Percentiles rank a stretch among this genome's conserved stretches.
phyloP scores from a whole-genome alignment of 495 filamentous ascomycete genomes.

The Staphylotrichum longicolle region DNA sequence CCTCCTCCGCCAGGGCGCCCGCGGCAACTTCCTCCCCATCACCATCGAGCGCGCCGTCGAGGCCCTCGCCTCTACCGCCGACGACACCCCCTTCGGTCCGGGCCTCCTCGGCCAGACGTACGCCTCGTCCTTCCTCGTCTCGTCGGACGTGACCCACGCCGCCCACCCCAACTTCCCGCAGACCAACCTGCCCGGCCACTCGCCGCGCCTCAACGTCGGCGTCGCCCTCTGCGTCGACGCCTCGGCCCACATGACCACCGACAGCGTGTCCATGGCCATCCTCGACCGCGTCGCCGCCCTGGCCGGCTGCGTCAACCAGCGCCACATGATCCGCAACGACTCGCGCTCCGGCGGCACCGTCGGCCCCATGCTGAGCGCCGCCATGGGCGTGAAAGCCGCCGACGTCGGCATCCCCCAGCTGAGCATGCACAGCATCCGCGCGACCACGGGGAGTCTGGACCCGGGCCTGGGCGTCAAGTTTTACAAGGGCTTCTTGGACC shows the following conservation, averaged over 20 bases:
- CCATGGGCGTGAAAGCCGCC: slow-evolving; percentile 78
- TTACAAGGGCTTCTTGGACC: slow-evolving; percentile 86
- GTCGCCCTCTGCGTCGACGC: slow-evolving; percentile 80
- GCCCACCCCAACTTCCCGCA: slow-evolving; percentile 89
- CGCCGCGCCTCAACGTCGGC: slow-evolving; percentile 86
- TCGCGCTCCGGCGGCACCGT: slow-evolving; percentile 84
- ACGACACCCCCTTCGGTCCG: slow-evolving; percentile 49
- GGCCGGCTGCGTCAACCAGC: slow-evolving; percentile 66
- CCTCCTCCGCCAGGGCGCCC: slow-evolving; percentile 82
- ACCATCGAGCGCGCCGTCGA: slow-evolving; percentile 79
- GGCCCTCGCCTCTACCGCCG: slow-evolving; percentile 46
- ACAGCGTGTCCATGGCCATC: slow-evolving; percentile 74
- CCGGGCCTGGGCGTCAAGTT: slow-evolving; percentile 84
- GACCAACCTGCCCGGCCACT: slow-evolving; percentile 79
- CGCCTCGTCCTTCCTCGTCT: slow-evolving; percentile 89
- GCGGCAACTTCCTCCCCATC: slow-evolving; percentile 78
- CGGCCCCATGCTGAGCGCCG: slow-evolving; percentile 82
- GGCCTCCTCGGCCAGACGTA: slow-evolving; percentile 78
- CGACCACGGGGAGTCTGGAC: slow-evolving; percentile 82
- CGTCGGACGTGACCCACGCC: slow-evolving; percentile 90
- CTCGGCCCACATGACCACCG: slow-evolving; percentile 91
- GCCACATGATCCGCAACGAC: slow-evolving; percentile 96
- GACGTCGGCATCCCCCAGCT: slow-evolving; percentile 91
- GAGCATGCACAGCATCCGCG: slow-evolving; percentile 92
- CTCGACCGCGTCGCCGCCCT: slow-evolving; percentile 72